A percentile compares a stretch with the other conserved stretches of the same genome.
Evolutionary conservation across 2,329 filamentous ascomycete species (phyloP).

Genomic region (Cercospora sp.): DNA sequence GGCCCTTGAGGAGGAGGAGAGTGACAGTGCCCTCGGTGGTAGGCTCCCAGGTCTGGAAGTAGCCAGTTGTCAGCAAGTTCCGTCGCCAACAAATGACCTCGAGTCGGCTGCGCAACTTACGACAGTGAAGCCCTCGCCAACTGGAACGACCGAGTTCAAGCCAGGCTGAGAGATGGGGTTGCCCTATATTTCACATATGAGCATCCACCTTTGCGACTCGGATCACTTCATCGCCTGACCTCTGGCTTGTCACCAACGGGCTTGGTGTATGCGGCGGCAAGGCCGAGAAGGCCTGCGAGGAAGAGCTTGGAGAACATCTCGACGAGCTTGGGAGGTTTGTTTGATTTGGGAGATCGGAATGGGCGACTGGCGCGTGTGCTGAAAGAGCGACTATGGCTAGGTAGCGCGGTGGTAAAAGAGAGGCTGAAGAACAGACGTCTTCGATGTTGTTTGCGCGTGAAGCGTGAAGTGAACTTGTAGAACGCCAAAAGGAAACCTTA

Average conservation of each 20-base stretch:
- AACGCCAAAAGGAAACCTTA: slow-evolving; percentile 1
- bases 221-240: slow-evolving; percentile 12
- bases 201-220: not conserved
- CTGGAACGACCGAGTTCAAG: slow-evolving; percentile 56
- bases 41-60: slow-evolving; percentile 53
- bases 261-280: slow-evolving; percentile 47
- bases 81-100: not conserved
- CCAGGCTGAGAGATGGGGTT: slow-evolving; percentile 58
- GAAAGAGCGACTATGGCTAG: slow-evolving; percentile 30
- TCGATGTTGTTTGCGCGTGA: slow-evolving; percentile 10
- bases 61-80: not conserved
- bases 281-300: slow-evolving; percentile 55
- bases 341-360: not conserved
- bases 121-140: slow-evolving; percentile 53
- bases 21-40: slow-evolving; percentile 54
- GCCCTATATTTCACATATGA: slow-evolving; percentile 39
- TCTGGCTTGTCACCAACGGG: slow-evolving; percentile 36
- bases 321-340: slow-evolving; percentile 10
- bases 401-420: slow-evolving; percentile 37
- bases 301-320: slow-evolving; percentile 50
- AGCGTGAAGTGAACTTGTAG: slow-evolving; percentile 18
- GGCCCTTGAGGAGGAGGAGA: slow-evolving; percentile 62
- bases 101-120: not conserved
- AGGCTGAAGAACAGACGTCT: slow-evolving; percentile 34
- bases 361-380: slow-evolving; percentile 4